These are phyloP conservation scores for Diaporthe amygdali DNA, from an alignment of 2,329 filamentous ascomycete genomes.

Conservation along the genomic window DNA sequence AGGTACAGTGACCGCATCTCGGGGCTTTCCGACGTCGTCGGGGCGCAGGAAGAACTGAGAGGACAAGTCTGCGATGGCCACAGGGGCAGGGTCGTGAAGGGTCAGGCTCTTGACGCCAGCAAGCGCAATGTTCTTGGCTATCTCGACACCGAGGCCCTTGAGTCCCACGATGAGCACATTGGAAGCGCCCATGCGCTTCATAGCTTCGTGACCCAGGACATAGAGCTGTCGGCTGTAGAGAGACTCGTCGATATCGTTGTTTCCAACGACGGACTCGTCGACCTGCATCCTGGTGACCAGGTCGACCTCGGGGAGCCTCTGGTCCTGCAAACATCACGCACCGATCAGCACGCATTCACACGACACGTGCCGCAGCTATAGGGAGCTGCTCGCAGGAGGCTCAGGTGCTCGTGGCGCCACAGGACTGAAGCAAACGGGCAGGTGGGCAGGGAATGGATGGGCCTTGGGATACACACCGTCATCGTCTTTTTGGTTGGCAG, in stretches of 20 bases:
- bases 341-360: conserved; percentile 23
- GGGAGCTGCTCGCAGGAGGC: neutral
- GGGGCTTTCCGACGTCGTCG: conserved; percentile 89
- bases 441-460: neutral
- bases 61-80: conserved; percentile 86
- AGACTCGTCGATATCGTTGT: conserved; percentile 71
- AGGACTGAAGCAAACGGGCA: neutral
- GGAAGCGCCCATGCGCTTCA: conserved; percentile 98
- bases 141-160: conserved; percentile 94
- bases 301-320: conserved; percentile 63
- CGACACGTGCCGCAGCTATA: neutral
- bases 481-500: conserved; percentile 62
- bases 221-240: conserved; percentile 78
- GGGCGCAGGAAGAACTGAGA: conserved; percentile 95
- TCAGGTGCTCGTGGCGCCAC: neutral
- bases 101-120: conserved; percentile 98
- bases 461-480: conserved; percentile 54
- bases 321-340: conserved; percentile 43
- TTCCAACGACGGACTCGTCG: conserved; percentile 61
- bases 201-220: conserved; percentile 77
- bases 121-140: conserved; percentile 97
- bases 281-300: conserved; percentile 70
- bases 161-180: conserved; percentile 92
- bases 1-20: conserved; percentile 85
- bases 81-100: conserved; percentile 86